Evolutionary conservation across 1,284 basidiomycete species (phyloP).

Genomic region (Farysia itapuensis): DNA sequence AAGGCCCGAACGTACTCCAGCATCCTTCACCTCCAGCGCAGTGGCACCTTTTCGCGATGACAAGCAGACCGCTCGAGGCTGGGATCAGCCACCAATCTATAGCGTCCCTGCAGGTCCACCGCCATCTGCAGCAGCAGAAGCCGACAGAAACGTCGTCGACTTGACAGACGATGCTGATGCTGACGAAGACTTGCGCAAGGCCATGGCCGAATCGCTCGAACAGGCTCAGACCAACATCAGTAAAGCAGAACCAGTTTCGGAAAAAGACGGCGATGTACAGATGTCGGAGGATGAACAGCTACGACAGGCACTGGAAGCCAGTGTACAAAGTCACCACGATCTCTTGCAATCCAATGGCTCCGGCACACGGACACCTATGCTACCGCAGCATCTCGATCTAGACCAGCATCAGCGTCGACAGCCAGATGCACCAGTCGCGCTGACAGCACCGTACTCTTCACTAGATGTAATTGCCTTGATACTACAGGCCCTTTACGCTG

Average conservation of each 20-base stretch:
- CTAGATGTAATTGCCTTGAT: slow-evolving; percentile 22
- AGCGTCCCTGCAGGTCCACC: too few species aligned
- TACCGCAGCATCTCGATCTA: slow-evolving; percentile 24
- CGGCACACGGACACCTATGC: slow-evolving; percentile 18
- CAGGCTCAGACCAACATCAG: not conserved
- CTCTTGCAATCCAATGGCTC: slow-evolving; percentile 10
- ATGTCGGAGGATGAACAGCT: slow-evolving; percentile 40
- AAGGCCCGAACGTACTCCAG: too few species aligned
- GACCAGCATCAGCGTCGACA: slow-evolving; percentile 9
- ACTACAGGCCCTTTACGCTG: slow-evolving; percentile 25
- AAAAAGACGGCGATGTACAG: too few species aligned
- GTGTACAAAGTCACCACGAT: slow-evolving; percentile 34
- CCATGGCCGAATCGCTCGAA: slow-evolving; percentile 25
- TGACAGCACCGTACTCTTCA: slow-evolving; percentile 27
- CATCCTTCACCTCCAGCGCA: too few species aligned
- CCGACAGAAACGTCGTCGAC: too few species aligned
- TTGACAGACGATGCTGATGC: slow-evolving; percentile 24
- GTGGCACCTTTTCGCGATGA: not conserved
- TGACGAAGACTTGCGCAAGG: slow-evolving; percentile 27
- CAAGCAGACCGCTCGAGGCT: too few species aligned
- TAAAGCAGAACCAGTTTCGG: too few species aligned
- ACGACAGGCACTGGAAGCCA: slow-evolving; percentile 37
- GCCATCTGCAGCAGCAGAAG: too few species aligned
- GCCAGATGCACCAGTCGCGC: slow-evolving; percentile 19
- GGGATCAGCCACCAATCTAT: too few species aligned